phyloP scores from a whole-genome alignment of 2,329 filamentous ascomycete species.

The Elsinoe batatas region DNA sequence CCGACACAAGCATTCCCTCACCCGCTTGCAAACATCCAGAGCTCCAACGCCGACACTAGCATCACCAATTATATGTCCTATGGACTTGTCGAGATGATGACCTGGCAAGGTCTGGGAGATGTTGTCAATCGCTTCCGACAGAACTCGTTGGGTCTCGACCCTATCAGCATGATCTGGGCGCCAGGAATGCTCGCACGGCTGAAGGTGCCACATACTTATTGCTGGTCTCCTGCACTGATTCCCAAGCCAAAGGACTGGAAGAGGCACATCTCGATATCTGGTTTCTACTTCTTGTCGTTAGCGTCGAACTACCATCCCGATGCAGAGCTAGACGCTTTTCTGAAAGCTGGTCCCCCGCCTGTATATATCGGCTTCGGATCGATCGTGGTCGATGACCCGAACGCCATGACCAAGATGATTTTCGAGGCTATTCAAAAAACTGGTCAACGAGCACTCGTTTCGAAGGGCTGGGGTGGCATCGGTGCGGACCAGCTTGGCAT shows the following conservation, averaged over 20 bases:
- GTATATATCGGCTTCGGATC: constrained; percentile 79
- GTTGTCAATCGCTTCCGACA: constrained; percentile 76
- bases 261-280: constrained; percentile 60
- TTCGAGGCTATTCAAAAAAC: constrained; percentile 55
- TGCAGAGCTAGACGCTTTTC: constrained; percentile 56
- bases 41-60: constrained; percentile 64
- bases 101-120: constrained; percentile 80
- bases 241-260: constrained; percentile 71
- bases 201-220: constrained; percentile 81
- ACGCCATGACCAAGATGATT: constrained; percentile 59
- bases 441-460: constrained; percentile 45
- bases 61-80: constrained; percentile 79
- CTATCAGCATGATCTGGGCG: constrained; percentile 71
- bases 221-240: constrained; percentile 75
- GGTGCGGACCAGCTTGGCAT: constrained; percentile 32
- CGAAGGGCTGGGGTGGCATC: constrained; percentile 46
- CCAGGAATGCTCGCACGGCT: constrained; percentile 69
- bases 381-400: constrained; percentile 69
- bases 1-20: constrained; percentile 79
- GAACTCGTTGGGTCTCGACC: constrained; percentile 62
- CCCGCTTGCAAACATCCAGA: constrained; percentile 72
- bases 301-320: constrained; percentile 57
- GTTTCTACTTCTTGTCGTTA: constrained; percentile 66
- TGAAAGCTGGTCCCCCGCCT: constrained; percentile 60
- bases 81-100: constrained; percentile 80